Base-by-base conservation (phyloP, 1,284 basidiomycete species). In the Cryptococcus wingfieldii region DNA sequence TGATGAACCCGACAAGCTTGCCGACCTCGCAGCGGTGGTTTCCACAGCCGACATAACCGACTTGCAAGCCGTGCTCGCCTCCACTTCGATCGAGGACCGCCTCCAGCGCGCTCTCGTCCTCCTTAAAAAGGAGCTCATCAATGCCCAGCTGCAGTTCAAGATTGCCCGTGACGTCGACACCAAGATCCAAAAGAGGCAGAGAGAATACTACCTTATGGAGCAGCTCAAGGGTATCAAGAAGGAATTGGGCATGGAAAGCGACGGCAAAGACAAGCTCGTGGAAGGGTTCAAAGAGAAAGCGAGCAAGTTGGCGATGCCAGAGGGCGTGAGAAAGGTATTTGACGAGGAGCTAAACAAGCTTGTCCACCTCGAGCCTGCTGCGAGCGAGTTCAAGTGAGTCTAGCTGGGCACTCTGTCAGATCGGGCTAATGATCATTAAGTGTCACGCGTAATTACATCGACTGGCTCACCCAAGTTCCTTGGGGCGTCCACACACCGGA, bases 211-310 rank as follows among this genome's bases (percentile, higher is more conserved):
- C 77, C 81, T 99, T 56, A 94, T 92, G 89, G 96, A 99, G 77
- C 96, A 98, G 78, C 84, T 98, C 60, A 97, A 96, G 78, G 93
- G 91, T 2, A 98, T 99, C 79, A 98, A 98, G 82, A 96, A 95
- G 80, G 96, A 98, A 78, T 83, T 98, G 7, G 95, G 95, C 5
- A 90, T 98, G 84, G 88, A 86, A 37, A 71, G 69, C 38, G 95
- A 98, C 68, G 95, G 95, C 41, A 98, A 98, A 80, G 95, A 98
- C 79, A 96, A 94, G 79, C 80, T 98, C 59, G 88, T 98, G 50
- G 91, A 96, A 75, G 93, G 95, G 80, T 96, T 98, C 80, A 89
- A 86, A 77, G 90, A 96, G 70, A 86, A 95, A 59, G 94, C 92
- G 0, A 84, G 83, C 37, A 78, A 81, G 58, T 79, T 98, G 65